Evolutionary conservation across 148 eudicot genomes (phyloP).

Genomic region (Fagopyrum esculentum): DNA sequence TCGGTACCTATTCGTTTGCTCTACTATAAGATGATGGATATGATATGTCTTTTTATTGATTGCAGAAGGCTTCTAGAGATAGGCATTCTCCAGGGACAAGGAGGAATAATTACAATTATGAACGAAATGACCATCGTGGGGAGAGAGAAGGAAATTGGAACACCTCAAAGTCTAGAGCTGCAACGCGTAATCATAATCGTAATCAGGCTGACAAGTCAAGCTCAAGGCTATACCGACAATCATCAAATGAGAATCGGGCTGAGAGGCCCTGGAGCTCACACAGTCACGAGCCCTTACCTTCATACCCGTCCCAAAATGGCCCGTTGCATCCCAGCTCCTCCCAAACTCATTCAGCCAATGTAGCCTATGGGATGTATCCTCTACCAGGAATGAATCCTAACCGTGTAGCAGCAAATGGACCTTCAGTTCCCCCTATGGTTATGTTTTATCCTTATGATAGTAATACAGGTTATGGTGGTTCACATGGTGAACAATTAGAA

Average conservation of each 20-base stretch:
- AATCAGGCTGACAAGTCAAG: constrained; percentile 51
- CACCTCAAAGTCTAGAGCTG: constrained; percentile 47
- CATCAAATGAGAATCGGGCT: constrained; percentile 38
- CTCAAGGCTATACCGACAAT: constrained; percentile 39
- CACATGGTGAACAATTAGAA: constrained; percentile 62
- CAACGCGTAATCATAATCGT: constrained; percentile 47
- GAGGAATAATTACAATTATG: constrained; percentile 56
- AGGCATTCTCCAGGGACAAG: constrained; percentile 59
- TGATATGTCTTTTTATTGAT: constrained; percentile 4
- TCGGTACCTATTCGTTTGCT: too few relatives aligned
- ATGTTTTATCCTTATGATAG: constrained; percentile 79
- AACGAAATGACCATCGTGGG: constrained; percentile 53
- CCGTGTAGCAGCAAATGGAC: constrained; percentile 49
- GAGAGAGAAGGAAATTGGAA: constrained; percentile 86
- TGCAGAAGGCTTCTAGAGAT: constrained; percentile 65
- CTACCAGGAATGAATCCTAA: constrained; percentile 37
- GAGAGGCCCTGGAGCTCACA: constrained; percentile 55
- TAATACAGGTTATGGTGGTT: constrained; percentile 32
- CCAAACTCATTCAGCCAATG: constrained; percentile 33
- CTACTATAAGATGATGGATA: too few relatives aligned
- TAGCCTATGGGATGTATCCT: constrained; percentile 55
- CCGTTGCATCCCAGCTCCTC: constrained; percentile 37
- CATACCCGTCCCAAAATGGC: constrained; percentile 54
- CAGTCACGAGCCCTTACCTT: constrained; percentile 36
- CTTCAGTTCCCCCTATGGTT: constrained; percentile 37